These are phyloP conservation scores for Aspergillus ochraceus DNA, from an alignment of 2,329 filamentous ascomycete species.

Conservation along the genomic window DNA sequence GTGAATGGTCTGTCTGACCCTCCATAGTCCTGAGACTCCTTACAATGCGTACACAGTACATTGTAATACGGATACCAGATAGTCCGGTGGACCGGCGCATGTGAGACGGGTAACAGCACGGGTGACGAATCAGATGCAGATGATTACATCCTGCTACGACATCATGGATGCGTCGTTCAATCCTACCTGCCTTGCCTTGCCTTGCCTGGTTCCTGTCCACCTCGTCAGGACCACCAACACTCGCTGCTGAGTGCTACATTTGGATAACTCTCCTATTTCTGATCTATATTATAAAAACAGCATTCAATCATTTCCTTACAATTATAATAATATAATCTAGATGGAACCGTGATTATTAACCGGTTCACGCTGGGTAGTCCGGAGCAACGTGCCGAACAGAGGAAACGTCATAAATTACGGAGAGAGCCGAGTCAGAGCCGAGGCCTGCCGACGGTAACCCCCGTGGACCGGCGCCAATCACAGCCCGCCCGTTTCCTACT, in stretches of 20 bases:
- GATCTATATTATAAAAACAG: too few species aligned
- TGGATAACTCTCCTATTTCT: too few species aligned
- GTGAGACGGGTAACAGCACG: slow-evolving; percentile 15
- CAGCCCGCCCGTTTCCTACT: slow-evolving; percentile 25
- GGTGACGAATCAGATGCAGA: slow-evolving; percentile 19
- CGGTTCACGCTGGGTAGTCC: slow-evolving; percentile 5
- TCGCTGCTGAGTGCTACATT: neutral
- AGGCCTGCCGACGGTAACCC: slow-evolving; percentile 35
- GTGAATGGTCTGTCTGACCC: neutral
- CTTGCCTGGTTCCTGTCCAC: too few species aligned
- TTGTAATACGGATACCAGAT: slow-evolving; percentile 1
- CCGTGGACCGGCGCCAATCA: slow-evolving; percentile 32
- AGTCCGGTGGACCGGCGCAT: slow-evolving; percentile 14
- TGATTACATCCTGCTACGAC: slow-evolving; percentile 21
- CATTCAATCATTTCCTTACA: too few species aligned
- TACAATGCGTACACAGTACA: neutral
- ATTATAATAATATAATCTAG: too few species aligned
- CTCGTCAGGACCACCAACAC: too few species aligned
- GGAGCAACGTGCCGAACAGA: slow-evolving; percentile 26
- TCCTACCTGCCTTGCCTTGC: neutral
- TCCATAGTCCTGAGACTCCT: too few species aligned
- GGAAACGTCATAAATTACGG: slow-evolving; percentile 33
- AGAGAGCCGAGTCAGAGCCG: slow-evolving; percentile 32
- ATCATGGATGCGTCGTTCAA: slow-evolving; percentile 12
- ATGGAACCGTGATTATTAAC: too few species aligned